Percentiles rank a stretch among this genome's conserved stretches.
Conservation (phyloP, 2,329 filamentous ascomycete genomes). For the Cordyceps farinosa region DNA sequence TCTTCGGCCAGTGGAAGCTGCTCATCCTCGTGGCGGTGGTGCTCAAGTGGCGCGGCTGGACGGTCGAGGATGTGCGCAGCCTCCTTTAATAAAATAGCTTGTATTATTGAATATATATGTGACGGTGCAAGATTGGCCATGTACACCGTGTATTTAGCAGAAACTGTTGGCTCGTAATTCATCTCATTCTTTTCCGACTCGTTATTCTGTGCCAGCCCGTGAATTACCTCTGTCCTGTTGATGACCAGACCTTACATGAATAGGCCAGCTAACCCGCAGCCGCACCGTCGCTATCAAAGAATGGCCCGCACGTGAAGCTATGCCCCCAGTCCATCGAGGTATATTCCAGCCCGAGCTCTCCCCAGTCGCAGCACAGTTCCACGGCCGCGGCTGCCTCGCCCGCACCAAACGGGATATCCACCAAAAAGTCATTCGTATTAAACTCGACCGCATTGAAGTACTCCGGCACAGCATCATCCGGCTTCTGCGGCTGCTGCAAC, state of each 20-base stretch:
- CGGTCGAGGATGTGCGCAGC: background rate
- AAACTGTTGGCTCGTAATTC: background rate
- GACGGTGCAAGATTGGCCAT: background rate
- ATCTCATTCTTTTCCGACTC: background rate
- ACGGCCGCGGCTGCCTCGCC: background rate
- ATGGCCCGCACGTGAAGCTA: conserved; percentile 8
- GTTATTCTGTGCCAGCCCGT: background rate
- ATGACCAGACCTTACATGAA: background rate
- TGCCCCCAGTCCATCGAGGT: background rate
- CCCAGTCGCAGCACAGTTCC: conserved; percentile 14
- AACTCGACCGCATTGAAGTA: conserved; percentile 15
- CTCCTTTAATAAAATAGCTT: background rate
- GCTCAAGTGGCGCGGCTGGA: conserved; percentile 14
- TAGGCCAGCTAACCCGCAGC: background rate
- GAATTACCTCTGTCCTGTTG: background rate
- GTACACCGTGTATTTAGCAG: background rate
- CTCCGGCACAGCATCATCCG: background rate
- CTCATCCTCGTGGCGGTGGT: conserved; percentile 6
- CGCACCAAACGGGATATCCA: background rate
- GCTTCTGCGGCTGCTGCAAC: background rate
- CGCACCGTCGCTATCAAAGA: background rate
- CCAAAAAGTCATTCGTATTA: conserved; percentile 10
- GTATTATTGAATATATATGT: background rate
- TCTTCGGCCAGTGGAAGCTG: conserved; percentile 16
- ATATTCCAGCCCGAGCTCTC: conserved; percentile 7